Evolutionary conservation across 805 yeast species (phyloP).

Genomic region (Barnettozyma botsteinii): DNA sequence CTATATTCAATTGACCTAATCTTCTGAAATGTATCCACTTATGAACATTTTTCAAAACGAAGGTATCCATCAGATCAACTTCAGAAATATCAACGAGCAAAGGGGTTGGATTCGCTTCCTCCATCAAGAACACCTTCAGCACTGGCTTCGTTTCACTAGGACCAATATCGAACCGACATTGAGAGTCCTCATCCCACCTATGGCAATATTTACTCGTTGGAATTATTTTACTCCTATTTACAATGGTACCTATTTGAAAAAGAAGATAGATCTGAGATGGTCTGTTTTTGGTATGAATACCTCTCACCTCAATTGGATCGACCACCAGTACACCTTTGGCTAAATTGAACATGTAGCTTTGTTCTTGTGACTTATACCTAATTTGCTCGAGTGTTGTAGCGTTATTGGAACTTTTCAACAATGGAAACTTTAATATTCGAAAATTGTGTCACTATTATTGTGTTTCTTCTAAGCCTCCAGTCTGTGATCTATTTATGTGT

Average conservation of each 20-base stretch:
- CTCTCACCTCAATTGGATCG: slow-evolving; percentile 22
- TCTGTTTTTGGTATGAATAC: slow-evolving; percentile 2
- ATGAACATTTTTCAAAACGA: slow-evolving; percentile 13
- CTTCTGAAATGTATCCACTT: slow-evolving; percentile 14
- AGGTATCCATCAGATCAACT: slow-evolving; percentile 13
- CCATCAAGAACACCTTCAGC: slow-evolving; percentile 17
- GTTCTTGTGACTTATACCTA: background rate
- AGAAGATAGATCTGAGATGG: slow-evolving; percentile 14
- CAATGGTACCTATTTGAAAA: slow-evolving; percentile 20
- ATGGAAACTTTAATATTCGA: too few species aligned
- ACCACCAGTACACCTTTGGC: slow-evolving; percentile 23
- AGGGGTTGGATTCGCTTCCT: slow-evolving; percentile 12
- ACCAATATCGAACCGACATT: slow-evolving; percentile 20
- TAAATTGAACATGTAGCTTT: slow-evolving; percentile 5
- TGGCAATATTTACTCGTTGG: background rate
- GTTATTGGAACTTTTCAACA: too few species aligned
- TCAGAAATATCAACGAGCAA: slow-evolving; percentile 15
- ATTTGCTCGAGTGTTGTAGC: background rate
- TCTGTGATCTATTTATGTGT: too few species aligned
- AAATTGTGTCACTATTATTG: too few species aligned
- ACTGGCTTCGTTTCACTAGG: slow-evolving; percentile 11
- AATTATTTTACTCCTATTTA: slow-evolving; percentile 12
- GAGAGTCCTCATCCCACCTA: slow-evolving; percentile 22
- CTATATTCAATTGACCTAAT: slow-evolving; percentile 17
- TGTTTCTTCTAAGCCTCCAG: too few species aligned